phyloP scores from a whole-genome alignment of 1,139 yeast genomes.

The Lodderomyces elongisporus region DNA sequence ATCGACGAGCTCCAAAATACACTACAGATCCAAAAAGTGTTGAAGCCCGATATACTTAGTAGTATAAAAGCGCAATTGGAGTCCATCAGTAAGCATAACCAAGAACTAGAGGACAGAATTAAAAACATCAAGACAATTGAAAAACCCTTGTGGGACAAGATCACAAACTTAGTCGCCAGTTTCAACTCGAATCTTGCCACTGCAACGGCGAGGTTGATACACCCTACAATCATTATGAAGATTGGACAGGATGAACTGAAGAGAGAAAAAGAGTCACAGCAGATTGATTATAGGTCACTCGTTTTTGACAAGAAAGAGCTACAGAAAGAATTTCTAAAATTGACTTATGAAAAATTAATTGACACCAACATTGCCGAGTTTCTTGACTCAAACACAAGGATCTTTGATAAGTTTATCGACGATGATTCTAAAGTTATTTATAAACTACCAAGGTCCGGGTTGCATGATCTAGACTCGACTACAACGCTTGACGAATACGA shows the following conservation, averaged over 20 bases:
- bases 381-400: constrained; percentile 4
- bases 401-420: constrained; percentile 11
- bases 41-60: constrained; percentile 16
- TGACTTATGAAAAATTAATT: constrained; percentile 19
- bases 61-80: constrained; percentile 17
- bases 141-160: constrained; percentile 34
- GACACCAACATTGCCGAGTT: constrained; percentile 5
- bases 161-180: constrained; percentile 22
- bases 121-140: constrained; percentile 27
- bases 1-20: constrained; percentile 19
- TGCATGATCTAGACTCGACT: constrained; percentile 14
- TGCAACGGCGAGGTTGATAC: constrained; percentile 7
- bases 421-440: constrained; percentile 13
- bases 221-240: constrained; percentile 2
- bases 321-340: constrained; percentile 14
- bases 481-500: constrained; percentile 31
- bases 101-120: constrained; percentile 19
- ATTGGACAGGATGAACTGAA: constrained; percentile 1
- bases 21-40: constrained; percentile 11
- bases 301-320: constrained; percentile 16
- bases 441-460: constrained; percentile 12
- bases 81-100: constrained; percentile 16
- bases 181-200: constrained; percentile 20
- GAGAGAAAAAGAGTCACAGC: constrained; percentile 5
- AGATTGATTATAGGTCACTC: constrained; percentile 17